Conservation (phyloP, 2,329 filamentous ascomycete species). For the Calonectria pteridis region DNA sequence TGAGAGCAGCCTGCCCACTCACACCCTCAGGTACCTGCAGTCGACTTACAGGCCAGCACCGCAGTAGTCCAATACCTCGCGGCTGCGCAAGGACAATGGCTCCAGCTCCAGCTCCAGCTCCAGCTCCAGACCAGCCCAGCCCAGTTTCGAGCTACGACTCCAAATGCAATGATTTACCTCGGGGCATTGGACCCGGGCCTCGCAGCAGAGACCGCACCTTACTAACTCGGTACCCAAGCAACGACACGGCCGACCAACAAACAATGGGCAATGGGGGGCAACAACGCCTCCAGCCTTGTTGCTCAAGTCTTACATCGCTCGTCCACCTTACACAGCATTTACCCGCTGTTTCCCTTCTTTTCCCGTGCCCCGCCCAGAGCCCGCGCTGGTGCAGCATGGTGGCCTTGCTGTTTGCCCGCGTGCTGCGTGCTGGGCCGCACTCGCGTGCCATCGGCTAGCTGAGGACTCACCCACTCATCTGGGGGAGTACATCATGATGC, state of each 20-base stretch:
- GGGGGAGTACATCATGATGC: not conserved
- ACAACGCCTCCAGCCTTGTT: not conserved
- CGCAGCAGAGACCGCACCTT: slow-evolving; percentile 1
- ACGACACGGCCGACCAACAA: not conserved
- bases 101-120: not conserved
- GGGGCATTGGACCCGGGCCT: not conserved
- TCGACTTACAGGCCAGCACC: not conserved
- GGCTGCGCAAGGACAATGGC: not conserved
- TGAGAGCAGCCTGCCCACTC: slow-evolving; percentile 7
- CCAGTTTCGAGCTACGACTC: slow-evolving; percentile 4
- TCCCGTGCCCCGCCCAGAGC: not conserved
- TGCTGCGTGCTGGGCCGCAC: slow-evolving; percentile 15
- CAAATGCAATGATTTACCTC: not conserved
- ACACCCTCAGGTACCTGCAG: slow-evolving; percentile 17
- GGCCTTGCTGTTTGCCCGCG: slow-evolving; percentile 2
- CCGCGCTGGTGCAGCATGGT: not conserved
- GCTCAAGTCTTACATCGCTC: not conserved
- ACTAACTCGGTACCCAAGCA: slow-evolving; percentile 2
- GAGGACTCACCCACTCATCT: not conserved
- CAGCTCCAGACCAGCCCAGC: too few species aligned
- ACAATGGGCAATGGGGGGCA: too few species aligned
- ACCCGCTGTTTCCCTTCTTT: not conserved
- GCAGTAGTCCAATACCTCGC: not conserved
- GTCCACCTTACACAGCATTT: not conserved
- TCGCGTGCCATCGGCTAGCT: slow-evolving; percentile 19